Percentiles rank a stretch among this genome's conserved stretches.
phyloP scores from a whole-genome alignment of 169 alveolate genomes.

The Plasmodium adleri region DNA sequence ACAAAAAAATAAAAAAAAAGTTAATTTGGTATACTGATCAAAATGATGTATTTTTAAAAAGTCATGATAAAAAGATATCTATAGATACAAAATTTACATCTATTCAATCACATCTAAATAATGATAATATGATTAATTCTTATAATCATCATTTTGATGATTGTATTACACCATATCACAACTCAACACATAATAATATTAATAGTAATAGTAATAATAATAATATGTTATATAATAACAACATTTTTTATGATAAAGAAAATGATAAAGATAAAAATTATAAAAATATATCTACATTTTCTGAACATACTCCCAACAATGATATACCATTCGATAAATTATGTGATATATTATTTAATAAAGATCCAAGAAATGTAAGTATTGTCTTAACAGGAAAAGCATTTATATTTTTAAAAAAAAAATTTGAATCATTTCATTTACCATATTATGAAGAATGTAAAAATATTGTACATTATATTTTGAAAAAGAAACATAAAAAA shows the following conservation, averaged over 20 bases:
- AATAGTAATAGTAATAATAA: background rate
- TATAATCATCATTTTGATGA: background rate
- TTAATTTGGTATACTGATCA: background rate
- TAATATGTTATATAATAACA: background rate
- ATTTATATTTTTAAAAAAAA: slow-evolving; percentile 7
- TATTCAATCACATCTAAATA: background rate
- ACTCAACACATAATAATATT: background rate
- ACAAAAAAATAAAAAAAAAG: background rate
- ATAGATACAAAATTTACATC: background rate
- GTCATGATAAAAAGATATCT: background rate
- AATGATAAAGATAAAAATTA: background rate
- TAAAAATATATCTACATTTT: background rate
- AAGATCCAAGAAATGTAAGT: background rate
- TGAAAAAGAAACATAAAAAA: background rate
- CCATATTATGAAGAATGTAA: slow-evolving; percentile 7
- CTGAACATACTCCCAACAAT: too few relatives aligned
- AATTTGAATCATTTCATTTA: background rate
- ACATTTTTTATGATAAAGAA: background rate
- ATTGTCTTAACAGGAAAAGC: background rate
- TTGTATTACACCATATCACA: background rate
- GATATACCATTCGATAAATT: background rate
- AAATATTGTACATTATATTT: background rate
- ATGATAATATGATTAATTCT: background rate
- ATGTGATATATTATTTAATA: slow-evolving; percentile 4
- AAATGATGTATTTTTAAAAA: background rate